phyloP scores from a whole-genome alignment of 2,329 filamentous ascomycete species.

The Cordyceps tenuipes region DNA sequence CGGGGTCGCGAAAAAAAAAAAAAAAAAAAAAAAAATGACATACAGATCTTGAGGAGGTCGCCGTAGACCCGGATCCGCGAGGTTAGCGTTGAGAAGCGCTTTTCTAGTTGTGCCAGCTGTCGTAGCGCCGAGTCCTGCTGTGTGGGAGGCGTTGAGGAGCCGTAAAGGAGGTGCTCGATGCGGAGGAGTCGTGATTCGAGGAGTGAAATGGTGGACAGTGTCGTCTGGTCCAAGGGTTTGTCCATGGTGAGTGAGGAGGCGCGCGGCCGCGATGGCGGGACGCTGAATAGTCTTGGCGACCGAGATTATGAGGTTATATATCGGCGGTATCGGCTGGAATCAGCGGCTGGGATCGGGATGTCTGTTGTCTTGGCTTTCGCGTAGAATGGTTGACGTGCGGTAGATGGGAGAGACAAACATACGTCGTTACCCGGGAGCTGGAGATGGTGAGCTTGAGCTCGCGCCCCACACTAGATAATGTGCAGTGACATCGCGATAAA shows the following conservation, averaged over 20 bases:
- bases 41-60: slow-evolving; percentile 54
- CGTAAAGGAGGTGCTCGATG: slow-evolving; percentile 51
- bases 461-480: neutral
- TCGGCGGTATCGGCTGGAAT: neutral
- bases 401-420: neutral
- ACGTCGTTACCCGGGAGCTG: neutral
- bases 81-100: slow-evolving; percentile 41
- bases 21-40: too few relatives aligned
- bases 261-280: neutral
- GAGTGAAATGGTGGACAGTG: slow-evolving; percentile 46
- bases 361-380: neutral
- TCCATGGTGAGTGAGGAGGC: too few relatives aligned
- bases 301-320: neutral
- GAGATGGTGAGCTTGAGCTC: neutral
- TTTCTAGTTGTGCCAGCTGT: slow-evolving; percentile 43
- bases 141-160: slow-evolving; percentile 27
- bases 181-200: slow-evolving; percentile 52
- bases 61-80: slow-evolving; percentile 47
- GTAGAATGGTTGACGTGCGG: neutral
- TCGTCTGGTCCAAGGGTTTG: slow-evolving; percentile 40
- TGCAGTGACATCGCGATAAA: neutral
- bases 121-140: slow-evolving; percentile 34
- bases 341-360: neutral
- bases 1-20: too few relatives aligned
- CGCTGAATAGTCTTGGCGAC: neutral